phyloP scores from a whole-genome alignment of 768 basidiomycete species.

The Agaricus subrufescens region DNA sequence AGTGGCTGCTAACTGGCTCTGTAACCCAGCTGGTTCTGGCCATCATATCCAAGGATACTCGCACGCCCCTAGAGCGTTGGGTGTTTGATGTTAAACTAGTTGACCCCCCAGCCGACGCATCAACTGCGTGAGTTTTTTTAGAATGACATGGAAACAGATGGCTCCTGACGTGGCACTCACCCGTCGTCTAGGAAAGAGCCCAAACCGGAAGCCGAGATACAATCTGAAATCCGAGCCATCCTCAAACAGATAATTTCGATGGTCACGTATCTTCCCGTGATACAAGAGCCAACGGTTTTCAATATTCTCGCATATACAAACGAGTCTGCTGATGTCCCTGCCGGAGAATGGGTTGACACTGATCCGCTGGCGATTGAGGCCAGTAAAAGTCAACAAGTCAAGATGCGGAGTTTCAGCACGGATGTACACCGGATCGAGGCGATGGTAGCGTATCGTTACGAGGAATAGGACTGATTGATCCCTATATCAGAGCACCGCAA shows the following conservation, averaged over 20 bases:
- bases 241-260: slow-evolving; percentile 97
- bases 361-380: slow-evolving; percentile 91
- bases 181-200: slow-evolving; percentile 37
- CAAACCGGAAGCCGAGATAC: slow-evolving; percentile 85
- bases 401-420: slow-evolving; percentile 94
- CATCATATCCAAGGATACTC: slow-evolving; percentile 92
- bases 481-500: not conserved
- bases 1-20: slow-evolving; percentile 90
- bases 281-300: slow-evolving; percentile 94
- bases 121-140: slow-evolving; percentile 40
- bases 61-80: slow-evolving; percentile 93
- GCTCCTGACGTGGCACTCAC: not conserved
- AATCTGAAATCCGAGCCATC: slow-evolving; percentile 95
- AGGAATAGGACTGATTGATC: slow-evolving; percentile 44
- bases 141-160: not conserved
- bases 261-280: slow-evolving; percentile 93
- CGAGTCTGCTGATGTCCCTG: slow-evolving; percentile 88
- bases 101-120: slow-evolving; percentile 48
- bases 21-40: slow-evolving; percentile 94
- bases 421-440: slow-evolving; percentile 97
- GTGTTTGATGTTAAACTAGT: slow-evolving; percentile 93
- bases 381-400: slow-evolving; percentile 89
- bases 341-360: slow-evolving; percentile 93
- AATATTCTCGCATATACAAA: slow-evolving; percentile 96
- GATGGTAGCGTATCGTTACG: slow-evolving; percentile 96